Evolutionary conservation across 75 land plant genomes (phyloP).

Genomic region (Picea sitchensis): DNA sequence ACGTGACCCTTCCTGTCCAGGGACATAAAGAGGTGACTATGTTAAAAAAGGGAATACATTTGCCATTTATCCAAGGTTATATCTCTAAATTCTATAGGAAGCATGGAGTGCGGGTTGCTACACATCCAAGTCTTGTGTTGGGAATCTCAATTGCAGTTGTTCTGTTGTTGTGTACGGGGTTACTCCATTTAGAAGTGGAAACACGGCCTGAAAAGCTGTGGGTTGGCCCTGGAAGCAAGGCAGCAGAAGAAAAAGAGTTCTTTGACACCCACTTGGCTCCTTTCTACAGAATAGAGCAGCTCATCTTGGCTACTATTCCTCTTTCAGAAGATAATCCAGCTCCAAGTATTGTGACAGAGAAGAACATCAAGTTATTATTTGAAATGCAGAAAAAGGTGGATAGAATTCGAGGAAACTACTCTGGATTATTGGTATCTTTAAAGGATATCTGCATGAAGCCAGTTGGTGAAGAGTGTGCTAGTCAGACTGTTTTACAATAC

Average conservation of each 20-base stretch:
- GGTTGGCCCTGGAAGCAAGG: conserved; percentile 88
- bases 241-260: conserved; percentile 81
- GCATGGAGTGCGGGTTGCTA: conserved; percentile 77
- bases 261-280: conserved; percentile 91
- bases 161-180: conserved; percentile 70
- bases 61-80: conserved; percentile 56
- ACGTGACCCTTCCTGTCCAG: conserved; percentile 39
- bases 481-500: conserved; percentile 93
- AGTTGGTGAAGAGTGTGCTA: conserved; percentile 87
- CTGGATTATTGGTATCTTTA: conserved; percentile 70
- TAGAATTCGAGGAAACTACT: conserved; percentile 67
- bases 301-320: conserved; percentile 81
- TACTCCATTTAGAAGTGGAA: conserved; percentile 73
- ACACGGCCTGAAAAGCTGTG: conserved; percentile 95
- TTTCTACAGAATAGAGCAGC: conserved; percentile 96
- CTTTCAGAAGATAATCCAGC: conserved; percentile 22
- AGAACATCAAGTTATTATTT: conserved; percentile 79
- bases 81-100: conserved; percentile 41
- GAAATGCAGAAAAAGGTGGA: conserved; percentile 96
- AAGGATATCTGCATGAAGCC: conserved; percentile 95
- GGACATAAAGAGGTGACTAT: conserved; percentile 31
- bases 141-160: conserved; percentile 48
- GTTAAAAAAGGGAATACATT: conserved; percentile 19
- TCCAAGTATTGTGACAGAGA: conserved; percentile 77
- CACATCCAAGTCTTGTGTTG: conserved; percentile 66